Conservation (phyloP, 176 grass and related monocot species). For the Poa pratensis region DNA sequence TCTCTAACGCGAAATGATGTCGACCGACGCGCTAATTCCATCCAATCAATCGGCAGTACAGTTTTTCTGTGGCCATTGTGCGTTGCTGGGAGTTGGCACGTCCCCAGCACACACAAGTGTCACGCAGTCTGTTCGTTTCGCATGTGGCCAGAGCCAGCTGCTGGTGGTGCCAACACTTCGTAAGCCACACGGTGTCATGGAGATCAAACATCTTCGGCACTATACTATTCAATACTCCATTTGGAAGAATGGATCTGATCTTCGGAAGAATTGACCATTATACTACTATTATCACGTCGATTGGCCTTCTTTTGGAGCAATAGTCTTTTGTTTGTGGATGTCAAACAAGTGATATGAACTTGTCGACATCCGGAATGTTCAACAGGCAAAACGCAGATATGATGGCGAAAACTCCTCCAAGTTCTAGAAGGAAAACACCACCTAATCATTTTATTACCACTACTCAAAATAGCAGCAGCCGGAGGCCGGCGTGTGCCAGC, state of each 20-base stretch:
- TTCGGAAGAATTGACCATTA: background rate
- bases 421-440: slow-evolving; percentile 7
- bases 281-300: background rate
- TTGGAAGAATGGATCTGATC: background rate
- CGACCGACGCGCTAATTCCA: slow-evolving; percentile 39
- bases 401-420: background rate
- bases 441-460: background rate
- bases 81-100: background rate
- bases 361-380: background rate
- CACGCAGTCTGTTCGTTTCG: background rate
- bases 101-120: slow-evolving; percentile 6
- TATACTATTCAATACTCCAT: background rate
- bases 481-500: background rate
- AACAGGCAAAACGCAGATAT: background rate
- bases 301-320: background rate
- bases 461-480: background rate
- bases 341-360: background rate
- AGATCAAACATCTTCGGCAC: background rate
- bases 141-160: background rate
- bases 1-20: slow-evolving; percentile 4
- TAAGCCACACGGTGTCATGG: background rate
- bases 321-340: background rate
- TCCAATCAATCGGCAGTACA: background rate
- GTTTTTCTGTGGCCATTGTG: slow-evolving; percentile 16
- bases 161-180: background rate